A percentile compares a stretch with the other conserved stretches of the same genome.
These are phyloP conservation scores for Eucalyptus shirleyi DNA, from an alignment of 345 rosid genomes.

Conservation along the genomic window DNA sequence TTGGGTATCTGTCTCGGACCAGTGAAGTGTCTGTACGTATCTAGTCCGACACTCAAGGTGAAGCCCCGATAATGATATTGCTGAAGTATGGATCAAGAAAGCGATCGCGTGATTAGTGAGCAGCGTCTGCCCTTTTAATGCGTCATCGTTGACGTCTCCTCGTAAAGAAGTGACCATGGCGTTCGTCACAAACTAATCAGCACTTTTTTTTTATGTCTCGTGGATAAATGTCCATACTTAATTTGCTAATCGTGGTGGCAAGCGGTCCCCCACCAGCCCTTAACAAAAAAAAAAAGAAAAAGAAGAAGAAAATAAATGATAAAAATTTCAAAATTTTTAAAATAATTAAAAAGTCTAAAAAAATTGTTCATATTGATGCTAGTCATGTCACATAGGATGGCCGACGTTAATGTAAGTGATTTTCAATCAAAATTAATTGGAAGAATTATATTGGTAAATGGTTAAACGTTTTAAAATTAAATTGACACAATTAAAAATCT, in stretches of 20 bases:
- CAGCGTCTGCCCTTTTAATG: background rate
- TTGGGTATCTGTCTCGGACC: background rate
- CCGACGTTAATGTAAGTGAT: accelerated
- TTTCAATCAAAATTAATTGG: too few species aligned
- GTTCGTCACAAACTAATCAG: background rate
- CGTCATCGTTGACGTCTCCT: background rate
- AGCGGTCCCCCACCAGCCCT: background rate
- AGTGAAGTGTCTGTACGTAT: background rate
- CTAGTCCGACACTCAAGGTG: background rate
- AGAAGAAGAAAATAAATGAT: background rate
- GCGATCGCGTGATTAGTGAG: background rate
- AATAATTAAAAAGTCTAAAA: too few species aligned
- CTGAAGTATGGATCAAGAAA: background rate
- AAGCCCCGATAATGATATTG: background rate
- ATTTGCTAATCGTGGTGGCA: background rate
- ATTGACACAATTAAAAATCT: accelerated
- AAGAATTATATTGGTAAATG: too few species aligned
- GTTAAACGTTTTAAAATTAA: accelerated
- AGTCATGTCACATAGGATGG: accelerated
- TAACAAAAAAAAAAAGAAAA: background rate
- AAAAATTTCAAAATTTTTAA: background rate
- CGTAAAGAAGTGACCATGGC: background rate
- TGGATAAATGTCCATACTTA: background rate
- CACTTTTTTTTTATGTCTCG: too few species aligned
- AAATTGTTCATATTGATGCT: accelerated